phyloP scores from a whole-genome alignment of 1,284 basidiomycete species.

The Heterobasidion annosum region DNA sequence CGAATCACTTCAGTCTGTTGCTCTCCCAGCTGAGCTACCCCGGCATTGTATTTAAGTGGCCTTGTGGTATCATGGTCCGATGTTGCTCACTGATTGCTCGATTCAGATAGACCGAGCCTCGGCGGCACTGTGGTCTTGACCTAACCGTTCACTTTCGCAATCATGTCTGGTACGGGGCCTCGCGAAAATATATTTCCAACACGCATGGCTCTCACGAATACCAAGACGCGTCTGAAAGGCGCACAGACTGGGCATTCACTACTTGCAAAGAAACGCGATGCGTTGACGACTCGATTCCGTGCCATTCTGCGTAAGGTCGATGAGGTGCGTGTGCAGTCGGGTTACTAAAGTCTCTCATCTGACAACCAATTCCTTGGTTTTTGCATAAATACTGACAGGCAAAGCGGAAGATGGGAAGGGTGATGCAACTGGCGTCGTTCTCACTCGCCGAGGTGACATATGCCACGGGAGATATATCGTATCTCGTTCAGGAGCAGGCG shows the following conservation, averaged over 20 bases:
- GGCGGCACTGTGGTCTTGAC: too few species aligned
- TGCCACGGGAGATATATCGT: constrained; percentile 94
- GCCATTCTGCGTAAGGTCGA: constrained; percentile 88
- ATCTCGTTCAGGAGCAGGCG: constrained; percentile 88
- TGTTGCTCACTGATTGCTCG: too few species aligned
- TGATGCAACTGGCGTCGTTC: constrained; percentile 98
- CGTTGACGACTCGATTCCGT: constrained; percentile 87
- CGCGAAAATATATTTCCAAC: constrained; percentile 93
- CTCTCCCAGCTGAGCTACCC: constrained; percentile 74
- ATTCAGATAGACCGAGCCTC: too few species aligned
- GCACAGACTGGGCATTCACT: constrained; percentile 97
- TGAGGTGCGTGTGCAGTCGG: constrained; percentile 51
- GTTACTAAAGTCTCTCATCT: not conserved
- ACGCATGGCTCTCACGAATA: constrained; percentile 91
- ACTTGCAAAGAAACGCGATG: constrained; percentile 93
- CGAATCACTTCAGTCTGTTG: constrained; percentile 61
- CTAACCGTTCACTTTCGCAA: not conserved
- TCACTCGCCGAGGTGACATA: constrained; percentile 98
- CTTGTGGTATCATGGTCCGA: too few species aligned
- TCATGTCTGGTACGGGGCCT: constrained; percentile 83
- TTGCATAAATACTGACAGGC: constrained; percentile 43
- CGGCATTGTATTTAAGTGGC: constrained; percentile 17
- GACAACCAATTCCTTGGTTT: not conserved
- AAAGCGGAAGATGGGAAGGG: constrained; percentile 97
- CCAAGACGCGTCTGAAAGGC: constrained; percentile 89